Percentiles rank a stretch among this genome's conserved stretches.
These are phyloP conservation scores for Diaporthe vexans DNA, from an alignment of 2,329 filamentous ascomycete genomes.

Conservation along the genomic window DNA sequence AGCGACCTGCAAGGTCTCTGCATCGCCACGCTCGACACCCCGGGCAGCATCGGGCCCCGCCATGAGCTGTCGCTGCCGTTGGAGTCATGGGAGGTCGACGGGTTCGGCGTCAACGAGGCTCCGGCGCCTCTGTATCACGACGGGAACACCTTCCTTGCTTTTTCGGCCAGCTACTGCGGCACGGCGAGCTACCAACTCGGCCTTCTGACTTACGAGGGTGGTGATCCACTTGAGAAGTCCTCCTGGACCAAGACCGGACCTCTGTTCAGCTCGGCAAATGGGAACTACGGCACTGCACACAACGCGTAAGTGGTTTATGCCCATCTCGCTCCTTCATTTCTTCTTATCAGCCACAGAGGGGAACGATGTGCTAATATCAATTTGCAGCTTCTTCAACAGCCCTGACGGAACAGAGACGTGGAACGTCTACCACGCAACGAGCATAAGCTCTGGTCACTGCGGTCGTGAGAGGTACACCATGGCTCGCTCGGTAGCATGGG, in stretches of 20 bases:
- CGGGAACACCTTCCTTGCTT: slow-evolving; percentile 41
- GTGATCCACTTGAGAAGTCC: slow-evolving; percentile 28
- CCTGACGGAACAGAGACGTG: slow-evolving; percentile 32
- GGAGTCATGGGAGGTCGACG: slow-evolving; percentile 40
- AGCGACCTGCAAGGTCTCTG: slow-evolving; percentile 39
- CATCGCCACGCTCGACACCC: slow-evolving; percentile 41
- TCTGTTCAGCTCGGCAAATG: slow-evolving; percentile 41
- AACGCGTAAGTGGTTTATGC: background rate
- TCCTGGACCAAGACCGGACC: slow-evolving; percentile 42
- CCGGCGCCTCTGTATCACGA: slow-evolving; percentile 39
- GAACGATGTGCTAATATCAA: background rate
- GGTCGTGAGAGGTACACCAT: slow-evolving; percentile 12
- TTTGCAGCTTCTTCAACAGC: slow-evolving; percentile 38
- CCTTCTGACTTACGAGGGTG: slow-evolving; percentile 40
- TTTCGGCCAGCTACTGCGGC: slow-evolving; percentile 42
- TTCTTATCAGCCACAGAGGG: background rate
- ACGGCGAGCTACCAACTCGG: slow-evolving; percentile 42
- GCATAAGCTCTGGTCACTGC: slow-evolving; percentile 2
- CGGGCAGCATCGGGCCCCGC: slow-evolving; percentile 37
- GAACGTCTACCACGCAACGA: slow-evolving; percentile 18
- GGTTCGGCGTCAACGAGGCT: slow-evolving; percentile 10
- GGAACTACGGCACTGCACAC: slow-evolving; percentile 43
- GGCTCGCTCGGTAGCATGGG: background rate
- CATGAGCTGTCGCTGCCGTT: slow-evolving; percentile 41
- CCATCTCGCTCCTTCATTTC: background rate